These are phyloP conservation scores for Pythium apleroticum DNA, from an alignment of 352 stramenopile species.

Conservation along the genomic window DNA sequence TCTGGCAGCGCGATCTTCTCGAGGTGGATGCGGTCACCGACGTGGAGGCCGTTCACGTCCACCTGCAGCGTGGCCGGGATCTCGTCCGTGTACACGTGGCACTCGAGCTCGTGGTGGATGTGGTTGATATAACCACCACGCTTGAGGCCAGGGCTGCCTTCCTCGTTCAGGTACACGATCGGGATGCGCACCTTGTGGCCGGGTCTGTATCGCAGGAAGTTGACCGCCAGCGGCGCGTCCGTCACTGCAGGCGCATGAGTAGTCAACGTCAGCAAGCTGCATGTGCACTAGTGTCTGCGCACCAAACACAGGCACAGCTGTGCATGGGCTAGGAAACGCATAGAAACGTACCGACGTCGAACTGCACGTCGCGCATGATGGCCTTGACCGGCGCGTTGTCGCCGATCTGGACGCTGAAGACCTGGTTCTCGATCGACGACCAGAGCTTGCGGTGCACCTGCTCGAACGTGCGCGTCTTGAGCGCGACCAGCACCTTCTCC, in stretches of 20 bases:
- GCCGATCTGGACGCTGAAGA: conserved; percentile 82
- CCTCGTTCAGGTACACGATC: conserved; percentile 92
- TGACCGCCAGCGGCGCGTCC: conserved; percentile 79
- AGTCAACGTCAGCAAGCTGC: not conserved
- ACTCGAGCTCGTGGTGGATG: conserved; percentile 86
- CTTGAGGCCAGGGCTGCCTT: conserved; percentile 94
- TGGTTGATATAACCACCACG: conserved; percentile 93
- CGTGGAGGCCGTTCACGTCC: conserved; percentile 86
- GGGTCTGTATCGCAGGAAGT: conserved; percentile 93
- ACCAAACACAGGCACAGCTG: conserved; percentile 2
- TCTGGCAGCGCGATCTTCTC: conserved; percentile 77
- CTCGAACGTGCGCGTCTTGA: conserved; percentile 77
- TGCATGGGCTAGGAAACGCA: not conserved
- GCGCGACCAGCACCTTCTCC: conserved; percentile 74
- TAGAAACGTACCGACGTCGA: conserved; percentile 58
- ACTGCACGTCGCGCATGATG: conserved; percentile 86
- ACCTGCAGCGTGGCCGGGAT: conserved; percentile 78
- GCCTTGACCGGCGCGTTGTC: conserved; percentile 61
- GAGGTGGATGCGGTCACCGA: conserved; percentile 80
- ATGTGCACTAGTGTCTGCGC: too few relatives aligned
- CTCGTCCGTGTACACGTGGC: conserved; percentile 69
- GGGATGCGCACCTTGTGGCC: conserved; percentile 90
- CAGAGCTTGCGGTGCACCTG: conserved; percentile 84
- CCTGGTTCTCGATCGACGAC: conserved; percentile 86
- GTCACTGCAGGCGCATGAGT: conserved; percentile 47